A percentile compares a stretch with the other conserved stretches of the same genome.
phyloP scores from a whole-genome alignment of 306 rosid species.

The Comarum palustre region DNA sequence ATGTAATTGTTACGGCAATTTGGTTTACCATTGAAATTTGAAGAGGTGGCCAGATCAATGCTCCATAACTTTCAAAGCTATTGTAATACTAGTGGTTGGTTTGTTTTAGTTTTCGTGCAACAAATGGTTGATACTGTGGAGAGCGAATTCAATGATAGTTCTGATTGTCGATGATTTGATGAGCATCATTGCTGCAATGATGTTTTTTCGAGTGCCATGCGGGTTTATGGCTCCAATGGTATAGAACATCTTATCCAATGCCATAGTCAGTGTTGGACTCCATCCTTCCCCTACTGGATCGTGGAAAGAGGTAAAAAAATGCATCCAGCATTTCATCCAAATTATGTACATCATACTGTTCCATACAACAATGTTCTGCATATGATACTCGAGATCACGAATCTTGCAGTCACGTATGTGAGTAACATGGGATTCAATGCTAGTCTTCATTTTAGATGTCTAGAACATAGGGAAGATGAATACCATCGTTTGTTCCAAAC shows the following conservation, averaged over 20 bases:
- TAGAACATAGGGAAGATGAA: neutral
- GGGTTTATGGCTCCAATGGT: neutral
- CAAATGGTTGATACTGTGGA: neutral
- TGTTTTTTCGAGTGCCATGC: neutral
- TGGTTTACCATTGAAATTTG: constrained; percentile 18
- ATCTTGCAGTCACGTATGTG: neutral
- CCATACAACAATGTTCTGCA: neutral
- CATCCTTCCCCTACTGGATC: neutral
- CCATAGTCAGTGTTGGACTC: neutral
- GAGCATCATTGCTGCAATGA: neutral
- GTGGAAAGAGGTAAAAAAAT: neutral
- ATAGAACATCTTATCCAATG: neutral
- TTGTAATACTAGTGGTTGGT: neutral
- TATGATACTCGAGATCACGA: neutral
- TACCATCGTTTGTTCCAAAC: neutral
- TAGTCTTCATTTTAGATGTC: neutral
- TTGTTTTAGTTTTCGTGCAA: constrained; percentile 5
- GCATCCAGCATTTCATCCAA: neutral
- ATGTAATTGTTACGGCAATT: constrained; percentile 27
- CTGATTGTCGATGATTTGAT: neutral
- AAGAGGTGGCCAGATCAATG: constrained; percentile 1
- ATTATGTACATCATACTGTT: neutral
- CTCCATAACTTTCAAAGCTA: neutral
- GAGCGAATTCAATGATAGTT: neutral
- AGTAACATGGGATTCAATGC: neutral